Conservation (phyloP, 1,284 basidiomycete species). For the Austroboletus rostrupii region DNA sequence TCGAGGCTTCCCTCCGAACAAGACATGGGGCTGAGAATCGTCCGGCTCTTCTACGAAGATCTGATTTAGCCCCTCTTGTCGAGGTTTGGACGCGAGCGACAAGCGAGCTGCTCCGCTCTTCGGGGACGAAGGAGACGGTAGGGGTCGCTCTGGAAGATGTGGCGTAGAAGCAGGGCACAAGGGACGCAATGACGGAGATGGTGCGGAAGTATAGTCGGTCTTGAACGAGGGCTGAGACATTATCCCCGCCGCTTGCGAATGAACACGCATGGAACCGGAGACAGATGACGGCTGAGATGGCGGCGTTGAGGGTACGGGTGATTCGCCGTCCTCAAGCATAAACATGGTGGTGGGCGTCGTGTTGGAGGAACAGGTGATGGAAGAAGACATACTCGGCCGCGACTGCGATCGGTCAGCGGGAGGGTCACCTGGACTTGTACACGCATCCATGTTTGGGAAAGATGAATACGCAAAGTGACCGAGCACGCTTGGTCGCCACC, state of each 20-base stretch:
- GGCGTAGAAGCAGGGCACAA: conserved; percentile 36
- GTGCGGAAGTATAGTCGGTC: conserved; percentile 17
- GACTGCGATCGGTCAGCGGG: conserved; percentile 51
- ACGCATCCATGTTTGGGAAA: conserved; percentile 36
- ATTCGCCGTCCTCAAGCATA: conserved; percentile 24
- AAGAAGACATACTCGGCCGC: conserved; percentile 65
- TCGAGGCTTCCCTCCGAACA: conserved; percentile 36
- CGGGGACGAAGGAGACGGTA: conserved; percentile 14
- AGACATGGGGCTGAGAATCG: conserved; percentile 28
- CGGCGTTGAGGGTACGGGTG: conserved; percentile 36
- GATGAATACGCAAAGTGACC: conserved; percentile 51
- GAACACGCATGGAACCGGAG: conserved; percentile 46
- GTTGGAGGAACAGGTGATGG: conserved; percentile 50
- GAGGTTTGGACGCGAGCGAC: conserved; percentile 24
- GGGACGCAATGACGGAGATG: conserved; percentile 40
- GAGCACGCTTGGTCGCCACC: conserved; percentile 59
- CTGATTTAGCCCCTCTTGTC: conserved; percentile 24
- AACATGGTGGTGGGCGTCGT: conserved; percentile 39
- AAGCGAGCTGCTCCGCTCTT: conserved; percentile 25
- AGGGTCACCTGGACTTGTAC: conserved; percentile 38
- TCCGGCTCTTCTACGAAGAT: conserved; percentile 33
- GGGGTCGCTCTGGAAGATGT: conserved; percentile 33
- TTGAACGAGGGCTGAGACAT: conserved; percentile 32
- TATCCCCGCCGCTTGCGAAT: conserved; percentile 32
- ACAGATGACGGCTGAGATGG: conserved; percentile 44